phyloP scores from a whole-genome alignment of 768 basidiomycete genomes.

The Tulasnella sp. region DNA sequence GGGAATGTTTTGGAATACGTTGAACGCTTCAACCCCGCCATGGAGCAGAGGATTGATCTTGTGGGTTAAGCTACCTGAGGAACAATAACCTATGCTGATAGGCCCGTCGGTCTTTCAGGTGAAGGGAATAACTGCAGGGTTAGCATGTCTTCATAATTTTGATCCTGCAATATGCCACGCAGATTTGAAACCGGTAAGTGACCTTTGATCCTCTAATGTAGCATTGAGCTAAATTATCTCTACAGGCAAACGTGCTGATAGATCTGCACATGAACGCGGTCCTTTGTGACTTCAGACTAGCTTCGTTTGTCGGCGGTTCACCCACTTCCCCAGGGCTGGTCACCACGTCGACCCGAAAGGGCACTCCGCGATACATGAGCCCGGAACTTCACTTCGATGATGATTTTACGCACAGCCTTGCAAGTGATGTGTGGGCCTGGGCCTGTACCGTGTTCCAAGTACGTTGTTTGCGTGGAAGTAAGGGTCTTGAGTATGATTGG shows the following conservation, averaged over 20 bases:
- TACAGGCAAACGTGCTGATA: neutral
- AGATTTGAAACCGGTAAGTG: neutral
- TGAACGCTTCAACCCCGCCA: neutral
- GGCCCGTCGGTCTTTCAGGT: neutral
- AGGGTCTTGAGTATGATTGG: too few species aligned
- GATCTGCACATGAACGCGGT: neutral
- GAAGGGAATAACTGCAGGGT: neutral
- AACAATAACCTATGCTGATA: too few species aligned
- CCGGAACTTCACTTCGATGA: neutral
- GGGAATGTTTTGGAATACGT: neutral
- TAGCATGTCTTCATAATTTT: neutral
- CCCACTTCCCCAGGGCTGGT: neutral
- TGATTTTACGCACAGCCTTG: neutral
- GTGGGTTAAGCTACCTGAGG: neutral
- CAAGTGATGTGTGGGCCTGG: slow-evolving; percentile 15
- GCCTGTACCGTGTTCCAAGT: neutral
- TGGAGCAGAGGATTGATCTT: neutral
- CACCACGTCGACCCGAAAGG: neutral
- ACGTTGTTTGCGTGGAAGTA: neutral
- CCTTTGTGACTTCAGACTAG: neutral
- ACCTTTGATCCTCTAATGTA: neutral
- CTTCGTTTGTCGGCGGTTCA: neutral
- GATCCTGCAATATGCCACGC: neutral
- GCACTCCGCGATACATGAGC: neutral
- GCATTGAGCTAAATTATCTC: neutral